Percentiles rank a stretch among this genome's conserved stretches.
phyloP scores from a whole-genome alignment of 768 basidiomycete genomes.

The Macrocybe gigantea region DNA sequence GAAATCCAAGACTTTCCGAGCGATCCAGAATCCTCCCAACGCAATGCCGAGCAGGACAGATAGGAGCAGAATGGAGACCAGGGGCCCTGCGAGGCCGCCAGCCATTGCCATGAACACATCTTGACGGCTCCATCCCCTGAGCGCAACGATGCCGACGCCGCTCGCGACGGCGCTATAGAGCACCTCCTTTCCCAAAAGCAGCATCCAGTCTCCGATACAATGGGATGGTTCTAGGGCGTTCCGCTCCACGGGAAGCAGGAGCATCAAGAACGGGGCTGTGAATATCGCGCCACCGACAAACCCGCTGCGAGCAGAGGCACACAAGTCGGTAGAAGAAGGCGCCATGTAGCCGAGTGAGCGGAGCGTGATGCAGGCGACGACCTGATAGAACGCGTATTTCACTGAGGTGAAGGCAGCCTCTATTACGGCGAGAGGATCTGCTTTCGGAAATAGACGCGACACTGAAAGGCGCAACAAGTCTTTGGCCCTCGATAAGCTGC shows the following conservation, averaged over 20 bases:
- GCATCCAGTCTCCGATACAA: background rate
- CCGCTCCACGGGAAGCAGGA: conserved; percentile 2
- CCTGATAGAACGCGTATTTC: conserved; percentile 15
- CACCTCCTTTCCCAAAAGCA: conserved; percentile 8
- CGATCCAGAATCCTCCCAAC: conserved; percentile 1
- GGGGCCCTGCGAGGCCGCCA: conserved; percentile 6
- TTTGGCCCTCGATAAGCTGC: no score
- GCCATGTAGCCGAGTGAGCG: background rate
- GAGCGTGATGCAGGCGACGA: conserved; percentile 4
- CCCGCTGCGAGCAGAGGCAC: conserved; percentile 1
- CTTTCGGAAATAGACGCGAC: background rate
- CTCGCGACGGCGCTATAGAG: conserved; percentile 9
- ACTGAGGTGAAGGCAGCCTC: conserved; percentile 14
- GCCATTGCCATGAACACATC: conserved; percentile 1
- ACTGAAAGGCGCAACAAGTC: no score
- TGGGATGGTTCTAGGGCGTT: background rate
- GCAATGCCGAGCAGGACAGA: conserved; percentile 2
- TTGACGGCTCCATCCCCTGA: conserved; percentile 4
- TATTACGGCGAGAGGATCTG: conserved; percentile 9
- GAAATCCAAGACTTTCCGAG: background rate
- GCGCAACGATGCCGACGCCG: conserved; percentile 4
- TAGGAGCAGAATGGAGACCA: conserved; percentile 3
- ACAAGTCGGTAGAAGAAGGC: background rate
- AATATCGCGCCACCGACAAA: conserved; percentile 14
- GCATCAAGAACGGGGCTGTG: conserved; percentile 12